Percentiles rank a stretch among this genome's conserved stretches.
phyloP scores from a whole-genome alignment of 352 stramenopile species.

The Globisporangium parvum region DNA sequence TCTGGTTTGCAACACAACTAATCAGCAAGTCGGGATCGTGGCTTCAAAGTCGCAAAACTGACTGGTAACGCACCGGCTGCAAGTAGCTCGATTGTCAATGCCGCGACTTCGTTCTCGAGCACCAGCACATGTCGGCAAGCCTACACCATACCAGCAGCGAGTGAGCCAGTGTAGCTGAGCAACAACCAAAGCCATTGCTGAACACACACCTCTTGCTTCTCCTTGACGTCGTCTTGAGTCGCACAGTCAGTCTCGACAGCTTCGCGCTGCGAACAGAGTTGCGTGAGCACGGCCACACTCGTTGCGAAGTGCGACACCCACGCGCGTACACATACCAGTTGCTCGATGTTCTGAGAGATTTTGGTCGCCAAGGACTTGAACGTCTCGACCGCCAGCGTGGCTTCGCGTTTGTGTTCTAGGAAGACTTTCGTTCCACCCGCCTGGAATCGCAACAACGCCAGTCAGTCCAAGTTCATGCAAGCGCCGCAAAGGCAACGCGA shows the following conservation, averaged over 20 bases:
- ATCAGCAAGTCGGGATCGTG: too few relatives aligned
- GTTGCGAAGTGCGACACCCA: background rate
- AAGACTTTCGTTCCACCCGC: constrained; percentile 32
- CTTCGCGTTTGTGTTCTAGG: constrained; percentile 30
- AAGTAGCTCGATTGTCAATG: background rate
- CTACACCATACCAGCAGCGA: background rate
- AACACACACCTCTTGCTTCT: background rate
- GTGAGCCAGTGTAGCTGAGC: background rate
- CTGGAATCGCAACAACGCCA: background rate
- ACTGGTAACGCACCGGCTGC: background rate
- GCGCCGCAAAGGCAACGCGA: background rate
- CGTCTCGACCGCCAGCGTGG: constrained; percentile 13
- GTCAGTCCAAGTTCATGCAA: background rate
- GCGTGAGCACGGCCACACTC: background rate
- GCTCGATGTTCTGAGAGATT: constrained; percentile 10
- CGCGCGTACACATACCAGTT: constrained; percentile 3
- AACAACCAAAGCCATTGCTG: too few relatives aligned
- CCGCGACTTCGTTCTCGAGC: background rate
- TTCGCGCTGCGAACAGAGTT: background rate
- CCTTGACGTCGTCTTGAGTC: background rate
- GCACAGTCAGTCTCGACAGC: background rate
- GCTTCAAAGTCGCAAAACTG: too few relatives aligned
- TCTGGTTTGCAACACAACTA: background rate
- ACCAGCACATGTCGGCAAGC: too few relatives aligned
- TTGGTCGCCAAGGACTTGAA: constrained; percentile 3